Base-by-base conservation (phyloP, 2,329 filamentous ascomycete species). In the Escovopsis sp. region DNA sequence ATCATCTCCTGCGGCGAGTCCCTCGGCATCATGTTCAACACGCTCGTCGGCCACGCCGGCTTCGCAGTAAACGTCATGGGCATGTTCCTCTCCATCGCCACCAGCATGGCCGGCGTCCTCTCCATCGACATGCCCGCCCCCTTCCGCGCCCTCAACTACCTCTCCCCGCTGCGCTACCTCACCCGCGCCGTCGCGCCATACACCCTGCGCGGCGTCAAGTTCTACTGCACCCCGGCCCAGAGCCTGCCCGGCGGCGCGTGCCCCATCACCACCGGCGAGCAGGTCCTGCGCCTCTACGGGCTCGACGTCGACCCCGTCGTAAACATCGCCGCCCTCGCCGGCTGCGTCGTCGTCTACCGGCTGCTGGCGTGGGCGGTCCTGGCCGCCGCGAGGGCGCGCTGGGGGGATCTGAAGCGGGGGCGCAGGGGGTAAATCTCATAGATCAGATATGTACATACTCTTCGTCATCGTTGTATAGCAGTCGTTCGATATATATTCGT, bases 21-120 rank as follows among this genome's bases (percentile, higher is more conserved):
- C 41, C 54, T 87, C 1, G 82, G 82, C 1, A 85, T 87, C 53
- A 77, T 85, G 63, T 86, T 87, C 66, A 85, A 85, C 61, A 86
- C 82, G 0, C 61, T 87, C 9, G 82, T 86, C 57, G 58, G 56
- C 8, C 81, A 87, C 54, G 82, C 80, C 0, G 83, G 82, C 1
- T 86, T 87, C 56, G 80, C 82, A 0, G 75, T 87, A 45, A 85
- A 84, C 50, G 61, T 85, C 43, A 85, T 80, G 48, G 77, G 73
- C 1, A 70, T 85, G 36, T 66, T 87, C 15, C 66, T 88, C 4
- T 78, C 76, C 0, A 72, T 88, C 7, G 77, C 81, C 0, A 80
- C 80, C 51, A 72, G 77, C 53, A 82, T 87, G 70, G 73, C 73
- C 0, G 82, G 82, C 1, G 67, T 86, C 32, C 71, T 87, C 58